Conservation (phyloP, 83 land plant genomes). For the Thuja plicata region DNA sequence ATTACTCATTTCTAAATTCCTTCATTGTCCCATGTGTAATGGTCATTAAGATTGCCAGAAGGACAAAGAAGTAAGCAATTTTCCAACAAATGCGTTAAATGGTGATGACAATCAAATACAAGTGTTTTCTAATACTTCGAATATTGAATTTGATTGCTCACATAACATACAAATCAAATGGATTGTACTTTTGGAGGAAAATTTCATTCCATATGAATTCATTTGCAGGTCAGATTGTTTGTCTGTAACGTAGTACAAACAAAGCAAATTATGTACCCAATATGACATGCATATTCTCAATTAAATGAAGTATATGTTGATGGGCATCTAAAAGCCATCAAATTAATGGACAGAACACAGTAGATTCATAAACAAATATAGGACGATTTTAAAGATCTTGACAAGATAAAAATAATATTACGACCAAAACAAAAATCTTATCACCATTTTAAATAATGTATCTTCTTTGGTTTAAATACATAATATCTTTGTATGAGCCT, state of each 20-base stretch:
- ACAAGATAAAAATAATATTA: neutral
- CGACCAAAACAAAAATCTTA: neutral
- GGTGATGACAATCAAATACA: neutral
- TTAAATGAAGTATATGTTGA: neutral
- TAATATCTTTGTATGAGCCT: neutral
- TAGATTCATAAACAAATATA: neutral
- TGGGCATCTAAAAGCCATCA: neutral
- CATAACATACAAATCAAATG: neutral
- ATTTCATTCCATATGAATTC: neutral
- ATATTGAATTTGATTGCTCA: neutral
- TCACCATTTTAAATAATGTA: neutral
- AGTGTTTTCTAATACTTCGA: neutral
- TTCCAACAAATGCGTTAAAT: neutral
- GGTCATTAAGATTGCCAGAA: neutral
- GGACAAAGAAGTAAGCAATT: neutral
- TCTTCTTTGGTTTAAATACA: neutral
- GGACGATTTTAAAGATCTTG: neutral
- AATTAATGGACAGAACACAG: neutral
- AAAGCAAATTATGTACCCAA: neutral
- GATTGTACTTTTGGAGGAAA: neutral
- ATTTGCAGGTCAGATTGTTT: neutral
- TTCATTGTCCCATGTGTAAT: neutral
- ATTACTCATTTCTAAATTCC: neutral
- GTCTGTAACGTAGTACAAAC: neutral
- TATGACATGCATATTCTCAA: neutral